Percentiles rank a stretch among this genome's conserved stretches.
Conservation (phyloP, 306 rosid species). For the Canavalia gladiata region DNA sequence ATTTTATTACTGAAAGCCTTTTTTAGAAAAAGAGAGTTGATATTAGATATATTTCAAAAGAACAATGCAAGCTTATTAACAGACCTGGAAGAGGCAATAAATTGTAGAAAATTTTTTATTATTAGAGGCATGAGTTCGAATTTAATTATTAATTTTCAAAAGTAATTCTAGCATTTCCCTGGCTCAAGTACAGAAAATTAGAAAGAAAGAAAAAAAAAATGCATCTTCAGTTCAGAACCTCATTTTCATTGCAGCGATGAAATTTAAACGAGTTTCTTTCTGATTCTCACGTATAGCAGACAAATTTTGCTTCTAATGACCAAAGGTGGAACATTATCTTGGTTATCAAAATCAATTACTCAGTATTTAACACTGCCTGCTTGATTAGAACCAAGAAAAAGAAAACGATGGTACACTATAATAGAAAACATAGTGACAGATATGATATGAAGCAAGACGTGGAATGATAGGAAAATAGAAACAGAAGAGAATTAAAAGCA, state of each 20-base stretch:
- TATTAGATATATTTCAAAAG: too few relatives aligned
- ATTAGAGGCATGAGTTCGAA: too few relatives aligned
- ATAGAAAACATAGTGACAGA: not conserved
- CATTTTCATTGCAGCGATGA: not conserved
- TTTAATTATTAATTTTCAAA: too few relatives aligned
- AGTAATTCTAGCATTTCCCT: too few relatives aligned
- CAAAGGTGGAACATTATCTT: not conserved
- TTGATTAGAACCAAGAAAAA: not conserved
- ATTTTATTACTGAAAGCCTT: too few relatives aligned
- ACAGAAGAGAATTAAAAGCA: too few relatives aligned
- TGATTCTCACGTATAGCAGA: not conserved
- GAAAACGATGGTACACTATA: not conserved
- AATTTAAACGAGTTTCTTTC: not conserved
- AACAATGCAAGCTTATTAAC: too few relatives aligned
- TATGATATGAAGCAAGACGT: too few relatives aligned
- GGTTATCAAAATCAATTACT: conserved; percentile 11
- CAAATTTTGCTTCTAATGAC: not conserved
- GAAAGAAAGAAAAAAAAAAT: not conserved
- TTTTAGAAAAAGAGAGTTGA: too few relatives aligned
- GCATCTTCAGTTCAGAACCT: not conserved
- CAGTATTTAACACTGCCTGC: not conserved
- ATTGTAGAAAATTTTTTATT: too few relatives aligned
- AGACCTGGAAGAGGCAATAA: too few relatives aligned
- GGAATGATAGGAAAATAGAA: too few relatives aligned
- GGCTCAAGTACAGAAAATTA: not conserved